These are phyloP conservation scores for Artemisia tridentata DNA, from an alignment of 129 eudicot species.

Conservation along the genomic window DNA sequence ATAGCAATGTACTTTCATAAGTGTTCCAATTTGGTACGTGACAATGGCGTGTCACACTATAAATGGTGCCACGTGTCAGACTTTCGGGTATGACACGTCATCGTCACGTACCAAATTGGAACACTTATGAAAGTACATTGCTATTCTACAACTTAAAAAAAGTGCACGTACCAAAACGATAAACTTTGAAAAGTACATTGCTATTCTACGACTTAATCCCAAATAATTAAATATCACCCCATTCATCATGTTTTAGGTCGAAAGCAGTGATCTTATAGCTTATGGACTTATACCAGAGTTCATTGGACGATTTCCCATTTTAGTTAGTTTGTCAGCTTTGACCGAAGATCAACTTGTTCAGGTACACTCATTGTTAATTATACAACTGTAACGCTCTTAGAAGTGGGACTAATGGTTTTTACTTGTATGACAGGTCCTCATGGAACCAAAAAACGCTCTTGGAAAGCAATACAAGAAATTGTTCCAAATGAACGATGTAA, in stretches of 20 bases:
- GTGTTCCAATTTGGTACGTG: no score
- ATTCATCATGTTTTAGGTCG: conserved; percentile 46
- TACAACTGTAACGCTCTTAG: neutral
- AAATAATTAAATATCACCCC: neutral
- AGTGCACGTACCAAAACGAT: no score
- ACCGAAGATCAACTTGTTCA: conserved; percentile 89
- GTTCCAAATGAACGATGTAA: conserved; percentile 83
- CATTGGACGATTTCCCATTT: conserved; percentile 90
- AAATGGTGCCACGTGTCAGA: no score
- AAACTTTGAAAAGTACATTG: no score
- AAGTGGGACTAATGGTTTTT: neutral
- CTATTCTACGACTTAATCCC: no score
- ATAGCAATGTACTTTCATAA: no score
- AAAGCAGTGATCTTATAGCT: conserved; percentile 91
- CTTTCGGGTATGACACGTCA: no score
- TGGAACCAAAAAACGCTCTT: conserved; percentile 90
- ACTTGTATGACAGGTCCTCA: conserved; percentile 55
- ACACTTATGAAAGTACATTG: no score
- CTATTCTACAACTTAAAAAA: no score
- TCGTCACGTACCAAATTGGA: no score
- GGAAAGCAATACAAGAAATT: conserved; percentile 92
- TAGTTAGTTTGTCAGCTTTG: conserved; percentile 76
- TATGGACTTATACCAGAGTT: conserved; percentile 97
- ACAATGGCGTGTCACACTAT: no score
- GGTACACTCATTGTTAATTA: conserved; percentile 37